Base-by-base conservation (phyloP, 2,329 filamentous ascomycete genomes). In the Aspergillus fischeri region DNA sequence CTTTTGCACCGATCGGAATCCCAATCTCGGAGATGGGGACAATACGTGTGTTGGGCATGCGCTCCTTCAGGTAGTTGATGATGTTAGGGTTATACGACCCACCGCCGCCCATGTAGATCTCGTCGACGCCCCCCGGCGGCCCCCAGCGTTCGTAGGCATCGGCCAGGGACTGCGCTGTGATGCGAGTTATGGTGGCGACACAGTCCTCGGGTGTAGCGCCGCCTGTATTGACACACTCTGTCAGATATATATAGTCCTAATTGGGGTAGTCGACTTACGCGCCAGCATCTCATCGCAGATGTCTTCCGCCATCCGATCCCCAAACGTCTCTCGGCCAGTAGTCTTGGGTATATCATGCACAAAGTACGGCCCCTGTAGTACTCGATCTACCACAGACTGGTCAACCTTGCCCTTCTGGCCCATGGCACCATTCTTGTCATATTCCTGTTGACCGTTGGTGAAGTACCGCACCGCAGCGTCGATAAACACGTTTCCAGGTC, bases 11-110 rank as follows among this genome's bases (percentile, higher is more conserved):
- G 29, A 32, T 14, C 14, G 29, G 29, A 11, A 32, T 32, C 29
- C 29, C 29, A 11, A 32, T 32, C 29, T 32, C 29, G 29, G 29
- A 32, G 29, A 32, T 32, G 29, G 29, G 29, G 10, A 75, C 72
- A 51, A 85, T 79, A 54, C 72, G 75, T 24, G 77, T 77, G 44
- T 73, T 69, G 17, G 77, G 80, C 61, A 76, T 80, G 48, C 49
- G 53, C 48, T 51, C 20, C 49, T 55, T 45, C 9, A 86, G 76
- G 66, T 77, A 81, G 24, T 76, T 65, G 17, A 73, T 75, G 61
- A 85, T 84, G 62, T 82, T 83, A 3, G 80, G 78, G 64, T 85
- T 84, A 60, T 77, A 76, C 2, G 82, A 81, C 35, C 81, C 81
- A n/a, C 80, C 81, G n/a, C 83, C 83, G 66, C 82, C 83, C 75